A percentile compares a stretch with the other conserved stretches of the same genome.
Conservation (phyloP, 306 rosid genomes). For the Notholithocarpus densiflorus region DNA sequence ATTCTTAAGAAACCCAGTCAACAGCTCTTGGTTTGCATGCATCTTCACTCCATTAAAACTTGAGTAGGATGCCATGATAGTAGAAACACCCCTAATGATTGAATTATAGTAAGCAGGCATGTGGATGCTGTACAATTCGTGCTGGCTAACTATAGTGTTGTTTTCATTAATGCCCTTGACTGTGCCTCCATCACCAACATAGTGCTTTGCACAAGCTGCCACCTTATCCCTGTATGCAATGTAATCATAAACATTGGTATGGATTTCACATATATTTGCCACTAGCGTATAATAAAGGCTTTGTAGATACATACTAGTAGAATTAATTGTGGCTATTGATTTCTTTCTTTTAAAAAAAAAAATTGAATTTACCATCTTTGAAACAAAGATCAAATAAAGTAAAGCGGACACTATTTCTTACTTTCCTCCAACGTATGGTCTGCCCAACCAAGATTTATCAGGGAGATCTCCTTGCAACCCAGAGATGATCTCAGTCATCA, state of each 20-base stretch:
- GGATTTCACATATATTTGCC: no score
- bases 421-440: neutral
- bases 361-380: neutral
- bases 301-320: no score
- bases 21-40: neutral
- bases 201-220: conserved; percentile 16
- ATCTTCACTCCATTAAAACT: conserved; percentile 17
- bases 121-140: neutral
- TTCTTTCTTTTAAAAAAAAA: no score
- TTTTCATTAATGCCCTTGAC: conserved; percentile 1
- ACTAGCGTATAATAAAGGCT: neutral
- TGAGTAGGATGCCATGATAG: conserved; percentile 5
- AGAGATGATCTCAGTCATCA: conserved; percentile 8
- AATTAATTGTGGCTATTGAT: no score
- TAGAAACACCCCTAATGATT: conserved; percentile 1
- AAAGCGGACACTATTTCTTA: neutral
- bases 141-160: neutral
- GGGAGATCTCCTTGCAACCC: conserved; percentile 10
- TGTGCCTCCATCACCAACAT: conserved; percentile 16
- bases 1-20: conserved; percentile 2
- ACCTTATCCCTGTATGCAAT: neutral
- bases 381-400: neutral
- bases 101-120: conserved; percentile 13
- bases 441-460: neutral
- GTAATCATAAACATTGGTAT: neutral